Evolutionary conservation across 306 rosid species (phyloP).

Genomic region (Corylus heterophylla): DNA sequence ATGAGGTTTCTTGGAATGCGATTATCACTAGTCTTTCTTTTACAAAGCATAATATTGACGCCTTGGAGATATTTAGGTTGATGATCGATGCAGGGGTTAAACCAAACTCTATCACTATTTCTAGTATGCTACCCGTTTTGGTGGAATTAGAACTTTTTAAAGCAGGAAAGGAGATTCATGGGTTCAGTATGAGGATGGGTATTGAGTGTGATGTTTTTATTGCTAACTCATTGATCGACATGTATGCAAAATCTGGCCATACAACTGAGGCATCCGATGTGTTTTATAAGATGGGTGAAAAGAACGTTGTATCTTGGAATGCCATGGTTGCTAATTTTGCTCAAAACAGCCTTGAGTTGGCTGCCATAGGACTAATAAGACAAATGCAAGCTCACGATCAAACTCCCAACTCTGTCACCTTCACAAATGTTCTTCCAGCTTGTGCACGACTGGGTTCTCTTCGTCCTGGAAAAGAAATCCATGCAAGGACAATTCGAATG

Average conservation of each 20-base stretch:
- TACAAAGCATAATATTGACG: slow-evolving; percentile 43
- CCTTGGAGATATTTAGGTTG: slow-evolving; percentile 52
- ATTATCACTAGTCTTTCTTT: slow-evolving; percentile 66
- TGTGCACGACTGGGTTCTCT: slow-evolving; percentile 72
- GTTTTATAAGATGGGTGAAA: slow-evolving; percentile 55
- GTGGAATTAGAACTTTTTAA: slow-evolving; percentile 61
- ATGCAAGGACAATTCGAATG: slow-evolving; percentile 54
- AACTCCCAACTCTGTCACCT: slow-evolving; percentile 65
- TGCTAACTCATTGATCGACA: slow-evolving; percentile 75
- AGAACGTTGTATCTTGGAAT: slow-evolving; percentile 83
- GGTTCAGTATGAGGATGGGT: slow-evolving; percentile 59
- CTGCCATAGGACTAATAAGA: slow-evolving; percentile 55
- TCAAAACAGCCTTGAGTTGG: slow-evolving; percentile 66
- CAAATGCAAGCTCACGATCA: slow-evolving; percentile 69
- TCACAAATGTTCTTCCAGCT: slow-evolving; percentile 87
- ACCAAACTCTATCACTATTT: slow-evolving; percentile 71
- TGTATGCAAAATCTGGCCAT: slow-evolving; percentile 78
- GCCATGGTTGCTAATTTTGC: slow-evolving; percentile 84
- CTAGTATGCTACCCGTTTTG: slow-evolving; percentile 68
- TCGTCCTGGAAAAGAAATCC: slow-evolving; percentile 73
- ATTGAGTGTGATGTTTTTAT: slow-evolving; percentile 61
- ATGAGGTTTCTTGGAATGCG: slow-evolving; percentile 89
- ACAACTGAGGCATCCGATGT: slow-evolving; percentile 48
- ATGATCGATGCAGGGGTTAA: slow-evolving; percentile 59
- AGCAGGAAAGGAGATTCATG: slow-evolving; percentile 67